Base-by-base conservation (phyloP, 108 stramenopile genomes). In the Chaetoceros muelleri region DNA sequence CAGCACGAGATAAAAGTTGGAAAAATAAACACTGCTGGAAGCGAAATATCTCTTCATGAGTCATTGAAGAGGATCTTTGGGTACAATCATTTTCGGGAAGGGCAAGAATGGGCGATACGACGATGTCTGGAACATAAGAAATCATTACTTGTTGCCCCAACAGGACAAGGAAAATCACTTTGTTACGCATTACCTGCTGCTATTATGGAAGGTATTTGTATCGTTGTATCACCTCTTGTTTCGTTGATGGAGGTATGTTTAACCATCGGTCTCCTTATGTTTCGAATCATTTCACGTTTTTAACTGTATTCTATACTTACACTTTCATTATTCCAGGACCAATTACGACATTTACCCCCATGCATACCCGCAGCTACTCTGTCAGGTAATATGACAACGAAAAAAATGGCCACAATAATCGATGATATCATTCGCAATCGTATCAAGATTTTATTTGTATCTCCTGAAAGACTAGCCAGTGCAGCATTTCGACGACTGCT, bases 141-240 rank as follows among this genome's bases (percentile, higher is more conserved):
- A 51, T 86, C 87, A 51, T 75, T 96, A 13, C 62, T 97, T 25
- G 94, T 99, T 23, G 91, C 95, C 28, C 91, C 97, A 1, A 99
- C 99, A n/a, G 99, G 99, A 3, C 83, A 80, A 25, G 99, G 99
- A 28, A 99, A 99, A 70, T 87, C 85, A 20, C 69, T 99, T 30
- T 95, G 93, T 67, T 99, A 96, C 65, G 94, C 96, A 16, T 73
- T 98, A 19, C 96, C 99, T 1, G 94, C 97, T 18, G 64, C 84
- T 24, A 60, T 98, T 7, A 65, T 88, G 72, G 76, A 81, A 45
- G 97, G 99, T 17, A 69, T 97, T 7, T 90, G 93, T 46, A 68
- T 99, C 13, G 99, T 99, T 2, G 88, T 99, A 26, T 92, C 91
- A 2, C 99, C 99, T 1, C 71, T 99, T 57, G 78, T 99, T 22